These are phyloP conservation scores for Talaromyces thailandensis DNA, from an alignment of 495 filamentous ascomycete species.

Conservation along the genomic window DNA sequence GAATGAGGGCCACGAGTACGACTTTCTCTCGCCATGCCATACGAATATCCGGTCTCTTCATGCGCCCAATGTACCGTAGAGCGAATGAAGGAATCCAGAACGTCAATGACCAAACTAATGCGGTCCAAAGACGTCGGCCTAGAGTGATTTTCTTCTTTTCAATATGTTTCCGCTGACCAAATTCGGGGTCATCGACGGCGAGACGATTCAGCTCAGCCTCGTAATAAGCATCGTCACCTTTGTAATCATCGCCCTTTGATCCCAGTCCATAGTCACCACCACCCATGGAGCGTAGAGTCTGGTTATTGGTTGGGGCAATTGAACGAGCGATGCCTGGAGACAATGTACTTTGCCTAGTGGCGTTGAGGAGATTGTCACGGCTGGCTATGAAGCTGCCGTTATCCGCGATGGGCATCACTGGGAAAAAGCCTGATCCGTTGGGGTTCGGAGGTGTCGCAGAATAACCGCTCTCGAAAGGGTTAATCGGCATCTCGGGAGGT, in stretches of 20 bases:
- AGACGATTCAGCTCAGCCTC: conserved; percentile 36
- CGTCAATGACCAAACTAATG: conserved; percentile 73
- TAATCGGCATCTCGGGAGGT: conserved; percentile 33
- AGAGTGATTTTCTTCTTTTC: conserved; percentile 55
- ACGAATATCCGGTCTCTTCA: conserved; percentile 94
- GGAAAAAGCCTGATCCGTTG: conserved; percentile 64
- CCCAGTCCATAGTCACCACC: conserved; percentile 83
- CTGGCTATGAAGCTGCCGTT: conserved; percentile 56
- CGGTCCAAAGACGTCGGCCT: conserved; percentile 68
- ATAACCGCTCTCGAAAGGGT: conserved; percentile 53
- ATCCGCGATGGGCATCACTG: conserved; percentile 49
- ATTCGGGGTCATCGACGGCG: conserved; percentile 51
- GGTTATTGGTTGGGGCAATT: conserved; percentile 60
- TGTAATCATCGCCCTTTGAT: conserved; percentile 70
- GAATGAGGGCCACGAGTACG: conserved; percentile 69
- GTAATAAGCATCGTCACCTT: conserved; percentile 59
- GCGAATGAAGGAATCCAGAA: conserved; percentile 92
- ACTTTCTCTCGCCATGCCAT: conserved; percentile 97
- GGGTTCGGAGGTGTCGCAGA: conserved; percentile 36
- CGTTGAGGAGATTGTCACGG: conserved; percentile 59
- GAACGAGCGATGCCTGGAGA: conserved; percentile 49
- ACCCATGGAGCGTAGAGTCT: conserved; percentile 37
- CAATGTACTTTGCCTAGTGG: conserved; percentile 49
- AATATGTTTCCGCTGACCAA: conserved; percentile 66
- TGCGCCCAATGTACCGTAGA: conserved; percentile 74